A percentile compares a stretch with the other conserved stretches of the same genome.
phyloP scores from a whole-genome alignment of 2,329 filamentous ascomycete genomes.

The Hypomyces perniciosus region DNA sequence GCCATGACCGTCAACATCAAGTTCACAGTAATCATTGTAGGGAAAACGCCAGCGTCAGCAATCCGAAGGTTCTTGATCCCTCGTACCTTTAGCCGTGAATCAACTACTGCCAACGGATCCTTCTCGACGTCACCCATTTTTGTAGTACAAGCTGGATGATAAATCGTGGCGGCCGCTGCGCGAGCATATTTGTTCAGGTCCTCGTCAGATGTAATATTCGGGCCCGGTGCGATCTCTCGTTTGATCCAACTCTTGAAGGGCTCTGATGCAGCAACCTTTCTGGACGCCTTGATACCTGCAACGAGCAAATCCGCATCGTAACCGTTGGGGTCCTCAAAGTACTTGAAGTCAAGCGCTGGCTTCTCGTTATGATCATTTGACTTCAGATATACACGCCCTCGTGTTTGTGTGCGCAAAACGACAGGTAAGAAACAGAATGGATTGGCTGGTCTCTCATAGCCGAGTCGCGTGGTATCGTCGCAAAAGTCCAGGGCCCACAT shows the following conservation, averaged over 20 bases:
- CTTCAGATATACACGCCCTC: constrained; percentile 71
- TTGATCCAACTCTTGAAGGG: constrained; percentile 82
- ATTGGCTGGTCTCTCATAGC: constrained; percentile 75
- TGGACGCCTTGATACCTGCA: constrained; percentile 69
- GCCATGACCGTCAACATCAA: constrained; percentile 85
- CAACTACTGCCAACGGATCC: constrained; percentile 74
- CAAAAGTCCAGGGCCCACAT: no score
- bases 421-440: constrained; percentile 91
- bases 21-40: constrained; percentile 80
- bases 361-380: constrained; percentile 70
- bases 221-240: constrained; percentile 73
- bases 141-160: constrained; percentile 83
- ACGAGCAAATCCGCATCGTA: constrained; percentile 80
- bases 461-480: constrained; percentile 39
- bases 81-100: constrained; percentile 63
- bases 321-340: constrained; percentile 81
- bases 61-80: constrained; percentile 71
- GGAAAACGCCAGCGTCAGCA: constrained; percentile 83
- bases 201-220: constrained; percentile 67
- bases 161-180: constrained; percentile 78
- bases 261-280: constrained; percentile 65
- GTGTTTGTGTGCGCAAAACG: constrained; percentile 75
- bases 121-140: constrained; percentile 74
- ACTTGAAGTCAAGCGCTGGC: constrained; percentile 80
- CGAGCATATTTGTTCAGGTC: constrained; percentile 77